Base-by-base conservation (phyloP, 306 rosid genomes). In the Corylus americana region DNA sequence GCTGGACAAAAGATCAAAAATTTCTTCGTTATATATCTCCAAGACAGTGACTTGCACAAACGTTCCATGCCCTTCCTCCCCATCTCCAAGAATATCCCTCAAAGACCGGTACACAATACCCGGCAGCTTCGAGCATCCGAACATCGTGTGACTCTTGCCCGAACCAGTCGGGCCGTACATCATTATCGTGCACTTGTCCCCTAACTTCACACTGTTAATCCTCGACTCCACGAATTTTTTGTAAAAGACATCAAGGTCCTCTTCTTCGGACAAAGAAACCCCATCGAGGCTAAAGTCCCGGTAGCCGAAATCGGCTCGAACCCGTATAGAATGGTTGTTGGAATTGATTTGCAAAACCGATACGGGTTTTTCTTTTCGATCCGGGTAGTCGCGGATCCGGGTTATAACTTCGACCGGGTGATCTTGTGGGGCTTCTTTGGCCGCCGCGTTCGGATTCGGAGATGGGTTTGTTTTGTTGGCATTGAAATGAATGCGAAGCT, bases 101-200 rank as follows among this genome's bases (percentile, higher is more conserved):
- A 96, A 77, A 17, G 98, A 87, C 81, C 93, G 68, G 74, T 96
- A 96, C 67, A 93, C 99, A 62, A 96, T 96, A 78, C 99, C 99
- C 1, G 98, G 92, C 80, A 89, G 92, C 83, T 91, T 96, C 4
- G 88, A 72, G 78, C 96, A 88, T 47, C 99, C 99, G 29, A 96
- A 96, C 99, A 96, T 96, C 5, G 93, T 91, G 79, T 96, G 96
- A 70, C 99, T 96, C 92, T 96, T 96, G 1, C 99, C 99, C 59
- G 99, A 91, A 57, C 99, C 99, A 2, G 98, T 96, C 0, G 99
- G 99, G 1, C 99, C 98, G 50, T 96, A 96, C 99, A 91, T 96
- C 99, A 96, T 96, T 16, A 96, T 80, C 14, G 99, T 96, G 45
- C 98, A 96, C 74, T 96, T 96, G 71, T 96, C 96, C 11, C 99